Evolutionary conservation across 441 rosid genomes (phyloP).

Genomic region (Jatropha multifida): DNA sequence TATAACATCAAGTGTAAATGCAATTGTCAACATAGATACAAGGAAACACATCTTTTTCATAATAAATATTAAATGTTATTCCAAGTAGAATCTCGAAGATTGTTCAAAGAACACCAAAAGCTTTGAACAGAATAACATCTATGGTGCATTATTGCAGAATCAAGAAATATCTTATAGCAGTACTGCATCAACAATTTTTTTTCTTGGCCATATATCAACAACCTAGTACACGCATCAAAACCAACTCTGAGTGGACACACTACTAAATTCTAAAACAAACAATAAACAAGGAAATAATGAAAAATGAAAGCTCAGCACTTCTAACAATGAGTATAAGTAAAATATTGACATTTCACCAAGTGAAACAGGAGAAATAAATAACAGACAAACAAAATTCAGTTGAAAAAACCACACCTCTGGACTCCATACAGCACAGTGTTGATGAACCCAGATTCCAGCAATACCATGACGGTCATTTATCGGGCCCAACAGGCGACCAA

Average conservation of each 20-base stretch:
- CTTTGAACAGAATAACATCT: conserved; percentile 3
- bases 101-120: background rate
- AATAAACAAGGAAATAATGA: conserved; percentile 10
- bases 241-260: background rate
- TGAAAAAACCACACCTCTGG: conserved; percentile 71
- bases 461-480: conserved; percentile 93
- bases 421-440: conserved; percentile 98
- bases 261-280: background rate
- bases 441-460: conserved; percentile 99
- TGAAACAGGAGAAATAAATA: conserved; percentile 10
- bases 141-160: background rate
- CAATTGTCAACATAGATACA: background rate
- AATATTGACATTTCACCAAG: background rate
- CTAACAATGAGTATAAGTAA: conserved; percentile 7
- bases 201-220: background rate
- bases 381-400: conserved; percentile 13
- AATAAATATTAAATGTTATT: background rate
- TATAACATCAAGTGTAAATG: background rate
- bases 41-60: background rate
- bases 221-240: conserved; percentile 2
- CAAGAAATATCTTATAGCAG: background rate
- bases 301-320: background rate
- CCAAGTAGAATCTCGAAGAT: background rate
- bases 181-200: background rate
- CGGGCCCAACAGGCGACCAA: conserved; percentile 93